A percentile compares a stretch with the other conserved stretches of the same genome.
Evolutionary conservation across 352 stramenopile genomes (phyloP).

Genomic region (Discostella stelligera): DNA sequence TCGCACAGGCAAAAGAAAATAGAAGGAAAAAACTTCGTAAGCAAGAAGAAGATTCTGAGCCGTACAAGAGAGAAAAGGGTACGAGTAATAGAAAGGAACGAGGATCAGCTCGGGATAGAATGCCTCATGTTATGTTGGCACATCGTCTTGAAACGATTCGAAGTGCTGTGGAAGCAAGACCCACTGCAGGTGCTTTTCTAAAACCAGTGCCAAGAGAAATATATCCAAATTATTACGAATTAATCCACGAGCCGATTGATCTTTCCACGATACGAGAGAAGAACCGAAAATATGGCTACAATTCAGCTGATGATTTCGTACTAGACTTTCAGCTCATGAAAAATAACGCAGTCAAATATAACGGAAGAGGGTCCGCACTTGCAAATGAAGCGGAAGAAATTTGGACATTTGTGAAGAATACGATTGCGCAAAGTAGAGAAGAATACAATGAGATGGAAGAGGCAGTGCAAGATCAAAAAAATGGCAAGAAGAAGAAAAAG

Average conservation of each 20-base stretch:
- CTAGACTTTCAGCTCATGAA: conserved; percentile 82
- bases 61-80: conserved; percentile 67
- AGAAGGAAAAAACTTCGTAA: conserved; percentile 70
- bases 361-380: conserved; percentile 49
- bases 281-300: conserved; percentile 79
- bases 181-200: conserved; percentile 60
- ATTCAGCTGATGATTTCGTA: conserved; percentile 69
- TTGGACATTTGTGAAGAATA: conserved; percentile 65
- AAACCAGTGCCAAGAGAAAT: conserved; percentile 59
- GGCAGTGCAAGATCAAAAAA: conserved; percentile 72
- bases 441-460: conserved; percentile 74
- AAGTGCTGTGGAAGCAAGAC: conserved; percentile 54
- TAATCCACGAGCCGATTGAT: conserved; percentile 77
- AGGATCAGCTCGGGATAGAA: conserved; percentile 69
- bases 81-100: conserved; percentile 76
- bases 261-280: conserved; percentile 76
- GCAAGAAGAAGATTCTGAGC: conserved; percentile 70
- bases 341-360: conserved; percentile 80
- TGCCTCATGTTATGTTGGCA: conserved; percentile 79
- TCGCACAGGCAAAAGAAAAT: conserved; percentile 47
- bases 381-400: conserved; percentile 71
- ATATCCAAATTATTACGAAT: conserved; percentile 72
- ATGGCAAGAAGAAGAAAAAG: conserved; percentile 48
- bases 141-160: conserved; percentile 74
- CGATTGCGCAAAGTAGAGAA: conserved; percentile 57